Conservation (phyloP, 2,329 filamentous ascomycete species). For the Didymella keratinophila region DNA sequence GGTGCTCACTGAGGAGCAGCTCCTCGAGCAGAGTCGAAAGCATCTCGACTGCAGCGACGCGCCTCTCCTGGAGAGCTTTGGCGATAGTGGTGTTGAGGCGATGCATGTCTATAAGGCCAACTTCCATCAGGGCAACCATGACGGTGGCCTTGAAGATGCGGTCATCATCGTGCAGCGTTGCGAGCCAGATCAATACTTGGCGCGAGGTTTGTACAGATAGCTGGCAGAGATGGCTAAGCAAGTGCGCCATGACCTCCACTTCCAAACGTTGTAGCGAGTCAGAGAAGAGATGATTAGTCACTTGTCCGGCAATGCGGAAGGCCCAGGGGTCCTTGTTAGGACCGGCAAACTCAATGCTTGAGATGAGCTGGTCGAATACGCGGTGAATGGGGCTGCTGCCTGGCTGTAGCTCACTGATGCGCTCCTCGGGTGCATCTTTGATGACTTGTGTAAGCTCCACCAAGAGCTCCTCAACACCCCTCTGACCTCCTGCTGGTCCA, state of each 20-base stretch:
- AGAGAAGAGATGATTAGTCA: constrained; percentile 64
- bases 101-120: constrained; percentile 67
- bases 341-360: constrained; percentile 60
- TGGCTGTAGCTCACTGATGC: constrained; percentile 64
- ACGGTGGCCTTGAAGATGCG: constrained; percentile 69
- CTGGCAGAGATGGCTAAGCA: constrained; percentile 69
- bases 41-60: constrained; percentile 77
- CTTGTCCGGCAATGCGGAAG: constrained; percentile 62
- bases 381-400: constrained; percentile 62
- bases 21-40: constrained; percentile 82
- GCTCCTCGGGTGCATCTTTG: constrained; percentile 65
- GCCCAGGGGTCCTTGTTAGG: constrained; percentile 65
- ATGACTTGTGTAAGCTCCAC: constrained; percentile 64
- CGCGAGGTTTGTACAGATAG: constrained; percentile 66
- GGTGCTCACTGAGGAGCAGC: constrained; percentile 78
- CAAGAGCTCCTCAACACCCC: constrained; percentile 62
- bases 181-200: constrained; percentile 60
- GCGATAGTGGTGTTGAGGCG: constrained; percentile 70
- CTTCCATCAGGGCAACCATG: constrained; percentile 66
- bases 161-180: constrained; percentile 62
- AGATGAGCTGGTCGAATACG: constrained; percentile 65
- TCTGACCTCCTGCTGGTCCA: constrained; percentile 50
- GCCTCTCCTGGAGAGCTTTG: constrained; percentile 74
- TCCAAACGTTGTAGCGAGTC: constrained; percentile 65
- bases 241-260: constrained; percentile 68